Evolutionary conservation across 306 rosid genomes (phyloP), one percentile per base, ranked within the genome.

Genomic region (Corylus americana): DNA sequence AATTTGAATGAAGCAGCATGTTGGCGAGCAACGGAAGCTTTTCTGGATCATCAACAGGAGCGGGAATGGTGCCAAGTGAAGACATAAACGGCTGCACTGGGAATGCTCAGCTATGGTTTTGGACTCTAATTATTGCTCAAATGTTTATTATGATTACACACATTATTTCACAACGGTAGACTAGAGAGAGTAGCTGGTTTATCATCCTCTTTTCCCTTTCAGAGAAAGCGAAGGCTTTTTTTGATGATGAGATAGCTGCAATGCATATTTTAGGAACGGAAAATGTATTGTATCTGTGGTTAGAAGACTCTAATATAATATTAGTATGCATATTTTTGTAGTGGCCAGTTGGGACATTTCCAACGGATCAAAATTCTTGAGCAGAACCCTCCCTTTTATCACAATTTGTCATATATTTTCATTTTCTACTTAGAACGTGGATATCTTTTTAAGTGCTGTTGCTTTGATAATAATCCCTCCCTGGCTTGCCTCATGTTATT

Each of bases 21-120:
- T 66, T 83, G 0, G 85, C 55, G 76, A 87, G 84, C 70, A 95
- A 85, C 61, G 92, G 90, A 20, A 89, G 87, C 73, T 74, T 84
- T 42, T 25, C 88, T 27, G 91, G 88, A 76, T 78, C 90, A 17
- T 37, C 92, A 1, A 18, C 90, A 5, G 72, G 89, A 13, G 73
- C 58, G 68, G 97, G 96, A 71, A 31, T 85, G 50, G 90, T 86
- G 42, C 86, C 98, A 4, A 86, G 89, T 48, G 86, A 85, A 71
- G 83, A 87, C 76, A 47, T 88, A 11, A 92, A 84, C 47, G 85
- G 92, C 29, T 79, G 88, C 88, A 61, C 35, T 55, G 80, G n/a
- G 51, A 51, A 57, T 53, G 72, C 66, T 10, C 75, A 58, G 81
- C 74, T 22, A 54, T 81, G 94, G 95, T 74, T 87, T 74, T 92